Percentiles rank a stretch among this genome's conserved stretches.
Evolutionary conservation across 2,329 filamentous ascomycete species (phyloP).

Genomic region (Corynespora cassiicola): DNA sequence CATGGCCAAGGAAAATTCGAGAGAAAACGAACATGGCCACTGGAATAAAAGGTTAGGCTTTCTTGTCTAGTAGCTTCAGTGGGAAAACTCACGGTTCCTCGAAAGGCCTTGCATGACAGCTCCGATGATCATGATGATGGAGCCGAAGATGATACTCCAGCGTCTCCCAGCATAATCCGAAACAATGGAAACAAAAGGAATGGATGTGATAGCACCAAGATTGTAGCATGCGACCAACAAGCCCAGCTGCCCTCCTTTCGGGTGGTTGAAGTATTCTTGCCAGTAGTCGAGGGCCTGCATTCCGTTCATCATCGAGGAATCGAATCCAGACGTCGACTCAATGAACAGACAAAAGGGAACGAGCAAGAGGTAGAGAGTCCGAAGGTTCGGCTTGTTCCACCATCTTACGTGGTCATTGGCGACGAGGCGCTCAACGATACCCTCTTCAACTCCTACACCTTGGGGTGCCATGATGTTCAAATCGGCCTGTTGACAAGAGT

Average conservation of each 20-base stretch:
- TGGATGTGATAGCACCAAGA: constrained; percentile 63
- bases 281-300: constrained; percentile 44
- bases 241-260: constrained; percentile 55
- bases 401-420: constrained; percentile 53
- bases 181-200: constrained; percentile 64
- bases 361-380: constrained; percentile 63
- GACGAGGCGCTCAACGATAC: constrained; percentile 39
- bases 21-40: constrained; percentile 63
- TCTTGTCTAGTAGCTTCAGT: neutral
- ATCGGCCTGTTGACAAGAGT: neutral
- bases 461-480: constrained; percentile 29
- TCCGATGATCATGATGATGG: constrained; percentile 61
- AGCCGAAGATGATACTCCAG: constrained; percentile 64
- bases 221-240: constrained; percentile 67
- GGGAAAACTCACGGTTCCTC: constrained; percentile 37
- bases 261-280: constrained; percentile 57
- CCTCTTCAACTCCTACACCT: constrained; percentile 22
- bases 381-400: constrained; percentile 67
- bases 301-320: constrained; percentile 57
- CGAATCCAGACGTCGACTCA: constrained; percentile 67
- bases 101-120: constrained; percentile 63
- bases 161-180: constrained; percentile 63
- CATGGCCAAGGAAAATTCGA: constrained; percentile 70
- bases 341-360: constrained; percentile 68
- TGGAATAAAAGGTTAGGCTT: constrained; percentile 11